Evolutionary conservation across 148 eudicot genomes (phyloP).

Genomic region (Amaranthus cruentus): DNA sequence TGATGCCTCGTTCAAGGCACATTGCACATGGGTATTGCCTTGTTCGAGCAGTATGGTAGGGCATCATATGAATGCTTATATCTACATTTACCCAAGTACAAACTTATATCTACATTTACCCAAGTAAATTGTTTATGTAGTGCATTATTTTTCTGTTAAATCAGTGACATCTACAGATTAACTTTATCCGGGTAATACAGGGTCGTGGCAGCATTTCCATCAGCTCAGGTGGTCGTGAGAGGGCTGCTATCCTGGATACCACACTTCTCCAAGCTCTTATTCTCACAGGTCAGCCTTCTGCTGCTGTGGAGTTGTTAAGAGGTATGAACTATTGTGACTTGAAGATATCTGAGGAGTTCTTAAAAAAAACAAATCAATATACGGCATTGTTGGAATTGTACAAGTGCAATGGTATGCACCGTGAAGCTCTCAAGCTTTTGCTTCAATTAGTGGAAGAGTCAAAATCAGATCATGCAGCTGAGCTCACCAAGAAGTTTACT

Average conservation of each 20-base stretch:
- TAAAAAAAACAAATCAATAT: slow-evolving; percentile 62
- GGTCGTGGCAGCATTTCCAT: slow-evolving; percentile 58
- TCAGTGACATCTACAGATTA: background rate
- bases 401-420: slow-evolving; percentile 79
- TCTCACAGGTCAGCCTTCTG: slow-evolving; percentile 79
- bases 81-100: too few relatives aligned
- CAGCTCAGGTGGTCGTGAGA: slow-evolving; percentile 83
- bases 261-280: slow-evolving; percentile 86
- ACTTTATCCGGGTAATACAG: slow-evolving; percentile 31
- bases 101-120: background rate
- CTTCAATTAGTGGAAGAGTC: slow-evolving; percentile 76
- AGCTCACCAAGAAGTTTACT: slow-evolving; percentile 68
- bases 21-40: too few relatives aligned
- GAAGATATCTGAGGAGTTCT: slow-evolving; percentile 85
- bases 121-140: background rate
- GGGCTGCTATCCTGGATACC: slow-evolving; percentile 90
- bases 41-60: too few relatives aligned
- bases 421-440: slow-evolving; percentile 82
- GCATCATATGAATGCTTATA: too few relatives aligned
- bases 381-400: slow-evolving; percentile 73
- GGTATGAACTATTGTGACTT: slow-evolving; percentile 91
- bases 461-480: slow-evolving; percentile 60
- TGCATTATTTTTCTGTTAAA: slow-evolving; percentile 4
- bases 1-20: too few relatives aligned
- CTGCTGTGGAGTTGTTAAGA: slow-evolving; percentile 76